Evolutionary conservation across 2,329 filamentous ascomycete species (phyloP).

Genomic region (Didymella lethalis): DNA sequence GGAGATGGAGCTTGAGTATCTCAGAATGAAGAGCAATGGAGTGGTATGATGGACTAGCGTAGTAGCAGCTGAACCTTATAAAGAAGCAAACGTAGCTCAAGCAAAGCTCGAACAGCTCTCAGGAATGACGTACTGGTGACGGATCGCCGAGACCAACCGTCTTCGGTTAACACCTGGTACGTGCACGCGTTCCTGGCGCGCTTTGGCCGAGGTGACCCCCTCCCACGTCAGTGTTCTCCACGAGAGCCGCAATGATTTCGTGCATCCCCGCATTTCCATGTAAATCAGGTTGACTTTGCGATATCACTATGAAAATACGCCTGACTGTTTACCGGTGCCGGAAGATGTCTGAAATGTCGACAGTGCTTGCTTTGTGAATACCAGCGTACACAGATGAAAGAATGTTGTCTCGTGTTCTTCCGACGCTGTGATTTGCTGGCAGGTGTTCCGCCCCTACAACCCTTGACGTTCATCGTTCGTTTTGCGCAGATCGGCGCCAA

Average conservation of each 20-base stretch:
- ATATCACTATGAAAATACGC: slow-evolving; percentile 6
- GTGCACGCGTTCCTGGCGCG: slow-evolving; percentile 1
- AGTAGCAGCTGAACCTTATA: slow-evolving; percentile 13
- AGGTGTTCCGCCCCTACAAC: background rate
- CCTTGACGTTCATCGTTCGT: background rate
- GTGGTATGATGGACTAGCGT: slow-evolving; percentile 7
- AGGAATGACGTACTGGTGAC: background rate
- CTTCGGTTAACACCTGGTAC: background rate
- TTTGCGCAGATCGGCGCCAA: background rate
- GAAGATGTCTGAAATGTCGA: background rate
- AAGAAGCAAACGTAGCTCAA: slow-evolving; percentile 9
- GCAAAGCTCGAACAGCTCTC: background rate
- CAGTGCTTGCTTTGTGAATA: background rate
- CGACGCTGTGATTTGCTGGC: background rate
- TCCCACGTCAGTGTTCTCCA: slow-evolving; percentile 16
- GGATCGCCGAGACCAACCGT: background rate
- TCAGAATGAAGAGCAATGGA: slow-evolving; percentile 10
- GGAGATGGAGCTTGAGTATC: slow-evolving; percentile 3
- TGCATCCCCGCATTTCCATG: slow-evolving; percentile 11
- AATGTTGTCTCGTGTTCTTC: background rate
- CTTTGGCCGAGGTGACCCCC: background rate
- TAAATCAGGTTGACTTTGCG: slow-evolving; percentile 4
- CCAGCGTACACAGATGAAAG: background rate
- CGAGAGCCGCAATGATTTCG: background rate
- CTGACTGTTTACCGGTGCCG: background rate